Conservation (phyloP, 768 basidiomycete species). For the Lactifluus volemus region DNA sequence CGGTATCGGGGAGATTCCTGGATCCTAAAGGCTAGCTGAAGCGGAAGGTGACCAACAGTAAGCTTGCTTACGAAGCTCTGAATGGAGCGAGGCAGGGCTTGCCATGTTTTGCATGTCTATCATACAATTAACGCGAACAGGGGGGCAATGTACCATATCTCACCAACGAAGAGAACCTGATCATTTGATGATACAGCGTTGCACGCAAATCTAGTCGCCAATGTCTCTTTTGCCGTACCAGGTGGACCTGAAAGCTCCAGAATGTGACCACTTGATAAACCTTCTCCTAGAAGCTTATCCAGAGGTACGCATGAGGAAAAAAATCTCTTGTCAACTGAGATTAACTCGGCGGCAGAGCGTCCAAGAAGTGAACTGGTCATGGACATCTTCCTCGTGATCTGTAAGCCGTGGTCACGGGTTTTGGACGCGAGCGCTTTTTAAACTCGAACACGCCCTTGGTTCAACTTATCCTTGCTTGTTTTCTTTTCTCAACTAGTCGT, state of each 20-base stretch:
- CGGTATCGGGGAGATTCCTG: slow-evolving; percentile 20
- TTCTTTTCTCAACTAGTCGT: not conserved
- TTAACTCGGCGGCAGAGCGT: slow-evolving; percentile 47
- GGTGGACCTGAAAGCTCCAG: slow-evolving; percentile 74
- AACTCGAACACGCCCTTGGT: not conserved
- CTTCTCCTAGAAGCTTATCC: slow-evolving; percentile 55
- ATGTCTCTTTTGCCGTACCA: slow-evolving; percentile 52
- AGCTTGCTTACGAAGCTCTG: slow-evolving; percentile 20
- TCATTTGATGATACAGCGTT: slow-evolving; percentile 40
- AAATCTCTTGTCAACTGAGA: slow-evolving; percentile 27
- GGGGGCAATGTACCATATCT: slow-evolving; percentile 14
- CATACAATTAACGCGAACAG: slow-evolving; percentile 13
- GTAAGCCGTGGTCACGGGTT: slow-evolving; percentile 1
- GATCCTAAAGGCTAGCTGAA: slow-evolving; percentile 14
- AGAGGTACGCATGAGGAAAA: slow-evolving; percentile 41
- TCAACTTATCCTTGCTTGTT: not conserved
- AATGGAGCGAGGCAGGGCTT: slow-evolving; percentile 28
- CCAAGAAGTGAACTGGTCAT: slow-evolving; percentile 27
- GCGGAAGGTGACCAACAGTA: not conserved
- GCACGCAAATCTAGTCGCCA: slow-evolving; percentile 43
- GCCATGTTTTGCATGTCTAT: slow-evolving; percentile 44
- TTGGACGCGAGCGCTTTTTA: not conserved
- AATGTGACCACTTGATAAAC: slow-evolving; percentile 50
- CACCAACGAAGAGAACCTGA: slow-evolving; percentile 61
- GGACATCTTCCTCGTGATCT: not conserved